Base-by-base conservation (phyloP, 1,284 basidiomycete genomes). In the Paramarasmius palmivorus region DNA sequence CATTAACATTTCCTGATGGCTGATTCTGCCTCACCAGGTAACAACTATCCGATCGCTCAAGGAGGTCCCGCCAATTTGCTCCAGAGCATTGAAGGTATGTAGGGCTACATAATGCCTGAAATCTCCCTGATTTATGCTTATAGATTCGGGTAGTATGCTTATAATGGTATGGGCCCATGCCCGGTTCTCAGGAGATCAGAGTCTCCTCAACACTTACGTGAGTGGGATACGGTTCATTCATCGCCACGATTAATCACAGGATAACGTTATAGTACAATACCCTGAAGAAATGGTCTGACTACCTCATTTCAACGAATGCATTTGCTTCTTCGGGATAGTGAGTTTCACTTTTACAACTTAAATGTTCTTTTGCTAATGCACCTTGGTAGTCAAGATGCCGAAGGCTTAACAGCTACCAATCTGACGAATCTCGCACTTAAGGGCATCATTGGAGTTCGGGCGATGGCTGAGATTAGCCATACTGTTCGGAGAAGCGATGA, bases 111-210 rank as follows among this genome's bases (percentile, higher is more conserved):
- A 45, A 25, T 10, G 14, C 25, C 29, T 20, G 17, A n/a, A n/a
- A n/a, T n/a, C n/a, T 29, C 48, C 52, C 51, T 52, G 10, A 44
- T n/a, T 14, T 3, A 35, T 23, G 41, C 9, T 42, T 51, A 29
- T 40, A 73, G 73, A 71, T 55, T 65, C 70, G 7, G 71, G 65
- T 4, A 71, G 69, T 53, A 76, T 76, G 74, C 44, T 76, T 14
- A 72, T 76, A 34, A 71, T 77, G 67, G 61, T 61, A 8, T 63
- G 69, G 20, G 67, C 72, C 4, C 67, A 76, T 49, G 72, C 71
- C 1, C 65, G 63, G 34, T 65, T 62, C 2, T 69, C 68, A 7
- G 73, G 73, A 2, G 68, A 76, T 52, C 68, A 66, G 22, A 61
- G 61, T 1, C 58, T 73, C 2, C 59, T 74, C 9, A 53, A 48